Evolutionary conservation across 129 eudicot genomes (phyloP), one percentile per base, ranked within the genome.

Genomic region (Arctium lappa): DNA sequence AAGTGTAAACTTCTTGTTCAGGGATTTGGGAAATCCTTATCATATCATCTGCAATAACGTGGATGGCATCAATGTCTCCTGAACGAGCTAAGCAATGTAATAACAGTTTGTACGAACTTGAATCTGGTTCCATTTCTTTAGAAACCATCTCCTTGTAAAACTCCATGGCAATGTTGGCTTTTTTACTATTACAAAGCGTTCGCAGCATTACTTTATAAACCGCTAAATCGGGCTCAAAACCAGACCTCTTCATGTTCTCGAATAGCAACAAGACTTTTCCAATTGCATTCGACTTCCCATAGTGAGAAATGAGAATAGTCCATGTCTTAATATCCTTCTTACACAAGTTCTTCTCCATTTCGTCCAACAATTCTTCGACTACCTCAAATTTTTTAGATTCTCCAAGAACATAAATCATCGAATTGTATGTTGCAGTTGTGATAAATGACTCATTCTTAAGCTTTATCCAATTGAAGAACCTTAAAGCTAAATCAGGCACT

Each of bases 111-210:
- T 85, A 94, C 75, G 68, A 71, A 70, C 56, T 69, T 70, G 76
- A 33, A 80, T 88, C 94, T 4, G 86, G 60, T 70, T 32, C 89
- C 85, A 90, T 88, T 69, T 85, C 91, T 80, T 82, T 92, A 68
- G 76, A 83, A 9, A 86, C 81, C 97, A 94, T 90, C 81, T 92
- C 98, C 86, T 86, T 90, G 86, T 90, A 94, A 50, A 89, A 94
- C 87, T 90, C 98, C 86, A 91, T 38, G 3, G 91, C 96, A 80
- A 94, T 80, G 40, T 92, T 92, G 33, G 94, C 83, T 75, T 89
- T 90, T 79, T 84, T 80, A 77, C 91, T 79, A 68, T 78, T 84
- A 81, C 89, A 94, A 68, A 94, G 98, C 7, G 90, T 70, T 40
- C 78, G 82, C 77, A 94, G 50, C 89, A 92, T 85, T 62, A 53